These are phyloP conservation scores for Trypanosoma congolense DNA, from an alignment of 208 protist species.

Conservation along the genomic window DNA sequence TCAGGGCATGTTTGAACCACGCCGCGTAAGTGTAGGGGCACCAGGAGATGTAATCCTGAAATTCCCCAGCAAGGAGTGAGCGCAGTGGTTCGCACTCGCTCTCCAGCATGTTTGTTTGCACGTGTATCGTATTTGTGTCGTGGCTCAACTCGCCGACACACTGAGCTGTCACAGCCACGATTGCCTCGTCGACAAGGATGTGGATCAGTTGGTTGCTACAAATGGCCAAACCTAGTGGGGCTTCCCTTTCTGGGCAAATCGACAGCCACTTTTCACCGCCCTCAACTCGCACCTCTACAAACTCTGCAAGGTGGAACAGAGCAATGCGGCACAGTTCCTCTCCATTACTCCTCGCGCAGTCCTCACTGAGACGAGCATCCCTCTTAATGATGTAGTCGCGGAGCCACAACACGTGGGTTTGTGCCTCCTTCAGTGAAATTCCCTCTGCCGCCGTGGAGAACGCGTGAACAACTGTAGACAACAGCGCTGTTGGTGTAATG, in stretches of 20 bases:
- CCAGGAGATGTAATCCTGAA: constrained; percentile 59
- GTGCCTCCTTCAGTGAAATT: constrained; percentile 5
- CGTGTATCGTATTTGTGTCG: constrained; percentile 6
- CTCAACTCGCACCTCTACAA: constrained; percentile 29
- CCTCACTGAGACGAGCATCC: constrained; percentile 36
- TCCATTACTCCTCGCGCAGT: constrained; percentile 25
- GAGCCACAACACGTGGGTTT: constrained; percentile 50
- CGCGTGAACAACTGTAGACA: constrained; percentile 59
- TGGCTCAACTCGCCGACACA: constrained; percentile 24
- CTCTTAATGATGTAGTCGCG: constrained; percentile 32
- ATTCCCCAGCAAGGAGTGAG: constrained; percentile 57
- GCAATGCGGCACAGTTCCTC: constrained; percentile 27
- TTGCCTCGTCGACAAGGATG: constrained; percentile 73
- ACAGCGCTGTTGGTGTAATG: constrained; percentile 71
- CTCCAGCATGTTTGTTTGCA: constrained; percentile 34
- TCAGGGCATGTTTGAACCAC: constrained; percentile 60
- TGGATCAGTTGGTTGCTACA: constrained; percentile 88
- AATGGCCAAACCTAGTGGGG: constrained; percentile 59
- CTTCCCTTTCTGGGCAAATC: constrained; percentile 30
- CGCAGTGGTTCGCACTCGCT: constrained; percentile 45
- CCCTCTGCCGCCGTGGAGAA: constrained; percentile 19
- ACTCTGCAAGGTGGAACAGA: constrained; percentile 35
- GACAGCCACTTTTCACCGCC: constrained; percentile 13
- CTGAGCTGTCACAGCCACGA: constrained; percentile 55
- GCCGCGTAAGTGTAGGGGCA: constrained; percentile 48